phyloP scores from a whole-genome alignment of 2,329 filamentous ascomycete species.

The Ceratocystis albifundus region DNA sequence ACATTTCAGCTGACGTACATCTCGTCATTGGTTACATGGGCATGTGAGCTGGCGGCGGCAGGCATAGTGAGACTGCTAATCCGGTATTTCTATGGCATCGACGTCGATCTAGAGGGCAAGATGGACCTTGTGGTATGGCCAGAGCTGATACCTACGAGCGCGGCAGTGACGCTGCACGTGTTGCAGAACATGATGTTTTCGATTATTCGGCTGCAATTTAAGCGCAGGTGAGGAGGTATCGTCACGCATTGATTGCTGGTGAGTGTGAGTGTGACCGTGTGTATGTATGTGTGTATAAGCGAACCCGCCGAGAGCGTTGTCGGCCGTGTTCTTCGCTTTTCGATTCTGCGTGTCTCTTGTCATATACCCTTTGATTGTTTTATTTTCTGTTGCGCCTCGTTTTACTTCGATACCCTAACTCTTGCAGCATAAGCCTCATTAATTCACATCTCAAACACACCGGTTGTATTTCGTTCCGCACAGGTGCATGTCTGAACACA shows the following conservation, averaged over 20 bases:
- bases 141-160: conserved; percentile 53
- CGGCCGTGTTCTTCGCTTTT: background rate
- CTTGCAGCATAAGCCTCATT: background rate
- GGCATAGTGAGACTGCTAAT: conserved; percentile 49
- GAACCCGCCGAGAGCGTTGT: background rate
- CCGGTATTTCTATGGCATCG: conserved; percentile 46
- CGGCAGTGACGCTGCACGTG: conserved; percentile 55
- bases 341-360: background rate
- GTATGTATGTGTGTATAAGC: background rate
- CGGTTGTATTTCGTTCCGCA: background rate
- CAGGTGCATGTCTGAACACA: background rate
- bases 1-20: conserved; percentile 53
- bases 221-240: conserved; percentile 26
- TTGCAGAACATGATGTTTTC: conserved; percentile 63
- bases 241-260: too few species aligned
- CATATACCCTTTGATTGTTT: conserved; percentile 2
- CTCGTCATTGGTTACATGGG: conserved; percentile 54
- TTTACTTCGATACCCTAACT: background rate
- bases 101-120: conserved; percentile 53
- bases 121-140: conserved; percentile 55
- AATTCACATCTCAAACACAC: background rate
- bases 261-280: too few species aligned
- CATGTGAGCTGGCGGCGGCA: conserved; percentile 52
- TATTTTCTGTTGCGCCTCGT: background rate
- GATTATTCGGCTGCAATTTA: conserved; percentile 53